Conservation (phyloP, 257 asterid genomes). For the Nicotiana paniculata region DNA sequence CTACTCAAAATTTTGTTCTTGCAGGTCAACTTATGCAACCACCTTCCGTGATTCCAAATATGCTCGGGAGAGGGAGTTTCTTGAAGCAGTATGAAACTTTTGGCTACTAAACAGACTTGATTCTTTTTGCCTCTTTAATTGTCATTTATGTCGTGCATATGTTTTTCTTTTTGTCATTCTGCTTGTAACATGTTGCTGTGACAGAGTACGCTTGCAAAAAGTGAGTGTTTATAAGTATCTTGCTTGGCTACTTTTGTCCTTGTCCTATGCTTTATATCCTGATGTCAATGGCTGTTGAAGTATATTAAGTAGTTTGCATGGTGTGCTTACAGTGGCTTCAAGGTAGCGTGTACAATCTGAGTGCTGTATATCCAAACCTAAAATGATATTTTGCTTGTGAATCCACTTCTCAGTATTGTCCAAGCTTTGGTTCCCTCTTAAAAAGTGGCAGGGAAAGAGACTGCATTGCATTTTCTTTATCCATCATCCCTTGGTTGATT, state of each 20-base stretch:
- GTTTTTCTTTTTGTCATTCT: background rate
- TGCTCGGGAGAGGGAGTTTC: constrained; percentile 86
- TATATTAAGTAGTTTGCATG: background rate
- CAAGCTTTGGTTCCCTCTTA: background rate
- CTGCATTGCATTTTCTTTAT: background rate
- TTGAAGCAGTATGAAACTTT: constrained; percentile 57
- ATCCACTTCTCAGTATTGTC: background rate
- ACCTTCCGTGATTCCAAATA: constrained; percentile 89
- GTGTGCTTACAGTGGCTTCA: background rate
- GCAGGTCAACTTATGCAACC: constrained; percentile 95
- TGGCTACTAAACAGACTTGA: background rate
- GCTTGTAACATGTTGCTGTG: background rate
- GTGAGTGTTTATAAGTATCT: background rate
- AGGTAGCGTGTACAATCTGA: background rate
- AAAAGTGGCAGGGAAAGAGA: background rate
- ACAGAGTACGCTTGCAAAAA: background rate
- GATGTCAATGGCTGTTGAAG: background rate
- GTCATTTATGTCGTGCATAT: background rate
- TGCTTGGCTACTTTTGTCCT: background rate
- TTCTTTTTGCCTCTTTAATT: background rate
- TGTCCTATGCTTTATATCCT: background rate
- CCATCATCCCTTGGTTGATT: background rate
- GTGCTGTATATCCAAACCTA: background rate
- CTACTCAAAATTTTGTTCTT: constrained; percentile 9
- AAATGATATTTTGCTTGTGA: background rate